Evolutionary conservation across 768 basidiomycete genomes (phyloP), one percentile per base, ranked within the genome.

Genomic region (Tulasnella sp.): DNA sequence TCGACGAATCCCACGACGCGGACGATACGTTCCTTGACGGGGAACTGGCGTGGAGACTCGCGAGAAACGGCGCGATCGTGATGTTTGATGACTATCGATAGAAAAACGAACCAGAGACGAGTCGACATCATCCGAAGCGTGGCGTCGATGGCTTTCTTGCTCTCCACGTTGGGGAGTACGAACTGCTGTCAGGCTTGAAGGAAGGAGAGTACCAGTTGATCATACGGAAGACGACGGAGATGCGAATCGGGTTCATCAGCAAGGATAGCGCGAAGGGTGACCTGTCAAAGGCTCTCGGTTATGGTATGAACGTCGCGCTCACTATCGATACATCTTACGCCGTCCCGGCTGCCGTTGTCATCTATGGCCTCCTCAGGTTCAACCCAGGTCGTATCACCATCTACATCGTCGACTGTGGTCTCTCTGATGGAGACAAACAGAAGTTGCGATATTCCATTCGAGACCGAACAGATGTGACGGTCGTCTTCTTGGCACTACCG

Each of bases 1-100:
- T 82, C 48, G 80, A 81, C 58, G 80, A 80, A 3, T 80, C 79
- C 5, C 80, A 81, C 65, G 75, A 77, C 53, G 78, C 80, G 7
- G 78, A 79, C 61, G 81, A 82, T 62, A 81, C 79, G 0, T 69
- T 82, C 49, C 71, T 82, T n/a, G 81, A 82, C 63, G 80, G 74
- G 7, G 81, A 82, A 66, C 67, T 81, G 30, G 74, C 73, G 1
- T 81, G 80, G 80, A 71, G 81, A 4, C 68, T 82, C 17, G 77
- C 79, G 2, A 70, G 72, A 53, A 71, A 75, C 30, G 77, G 74
- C 5, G 77, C 78, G 3, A 68, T 80, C 53, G 63, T 81, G 65
- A 75, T 82, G 48, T 79, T 81, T 63, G 80, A 82, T 62, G 79
- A 82, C 65, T 81, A 81, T 62, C 70, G 72, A 38, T 81, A 80